phyloP scores from a whole-genome alignment of 148 eudicot species.

The Oxyria digyna region DNA sequence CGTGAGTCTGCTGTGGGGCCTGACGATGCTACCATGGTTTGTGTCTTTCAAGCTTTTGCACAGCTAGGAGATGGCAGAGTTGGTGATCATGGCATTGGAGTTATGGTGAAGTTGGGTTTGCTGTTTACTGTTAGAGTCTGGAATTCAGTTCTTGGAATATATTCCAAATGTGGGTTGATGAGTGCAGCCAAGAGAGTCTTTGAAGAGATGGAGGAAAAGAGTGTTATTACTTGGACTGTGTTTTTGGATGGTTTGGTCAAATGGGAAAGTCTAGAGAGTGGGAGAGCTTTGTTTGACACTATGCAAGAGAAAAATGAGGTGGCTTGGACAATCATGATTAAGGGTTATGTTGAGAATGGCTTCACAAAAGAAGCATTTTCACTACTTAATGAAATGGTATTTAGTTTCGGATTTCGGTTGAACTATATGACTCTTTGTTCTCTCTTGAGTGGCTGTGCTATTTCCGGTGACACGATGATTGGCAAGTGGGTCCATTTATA shows the following conservation, averaged over 20 bases:
- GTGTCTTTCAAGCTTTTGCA: conserved; percentile 8
- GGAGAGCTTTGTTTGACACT: conserved; percentile 23
- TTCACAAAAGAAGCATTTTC: conserved; percentile 18
- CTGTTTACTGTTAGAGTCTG: conserved; percentile 21
- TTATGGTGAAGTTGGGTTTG: conserved; percentile 24
- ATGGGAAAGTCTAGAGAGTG: conserved; percentile 24
- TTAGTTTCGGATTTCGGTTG: conserved; percentile 7
- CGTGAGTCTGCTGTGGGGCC: not conserved
- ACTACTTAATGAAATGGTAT: conserved; percentile 20
- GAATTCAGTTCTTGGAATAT: conserved; percentile 70
- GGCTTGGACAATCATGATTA: conserved; percentile 30
- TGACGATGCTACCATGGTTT: conserved; percentile 14
- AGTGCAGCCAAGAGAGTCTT: conserved; percentile 31
- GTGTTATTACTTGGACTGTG: conserved; percentile 31
- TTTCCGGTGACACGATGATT: conserved; percentile 19
- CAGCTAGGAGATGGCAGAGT: conserved; percentile 25
- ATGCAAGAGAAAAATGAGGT: conserved; percentile 31
- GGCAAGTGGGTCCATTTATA: conserved; percentile 30
- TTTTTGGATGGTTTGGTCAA: conserved; percentile 23
- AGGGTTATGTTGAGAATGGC: conserved; percentile 20
- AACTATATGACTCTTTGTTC: conserved; percentile 17
- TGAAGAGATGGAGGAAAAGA: conserved; percentile 22
- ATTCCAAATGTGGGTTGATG: conserved; percentile 51
- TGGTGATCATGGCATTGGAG: conserved; percentile 43
- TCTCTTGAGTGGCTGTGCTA: conserved; percentile 21